Evolutionary conservation across 306 rosid species (phyloP), one percentile per base, ranked within the genome.

Genomic region (Citrullus colocynthis): DNA sequence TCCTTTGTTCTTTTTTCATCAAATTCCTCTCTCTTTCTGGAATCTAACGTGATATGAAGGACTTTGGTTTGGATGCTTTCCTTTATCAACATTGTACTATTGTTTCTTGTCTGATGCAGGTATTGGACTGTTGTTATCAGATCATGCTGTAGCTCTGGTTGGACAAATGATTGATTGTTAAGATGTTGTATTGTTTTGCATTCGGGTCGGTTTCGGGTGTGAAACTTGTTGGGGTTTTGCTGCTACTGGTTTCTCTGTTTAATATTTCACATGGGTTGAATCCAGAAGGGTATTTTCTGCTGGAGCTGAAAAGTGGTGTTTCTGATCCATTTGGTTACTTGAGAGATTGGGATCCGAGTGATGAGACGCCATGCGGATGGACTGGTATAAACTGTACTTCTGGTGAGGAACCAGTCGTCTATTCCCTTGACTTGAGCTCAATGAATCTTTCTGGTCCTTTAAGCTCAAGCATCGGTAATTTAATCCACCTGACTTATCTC

Each of bases 311-410:
- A 86, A 80, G 67, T 9, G 83, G 86, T 84, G 58, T 96, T 79
- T 30, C 45, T 57, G 96, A 92, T 82, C 80, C 77, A 4, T 44
- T 17, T 58, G 57, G 85, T 81, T 1, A 0, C 60, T 78, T 96
- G 82, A 36, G 49, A 56, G 87, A 83, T 65, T 96, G 98, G 99
- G 81, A 85, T 54, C 64, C 86, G 57, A 60, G 82, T 78, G 98
- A 96, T 69, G 83, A 79, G 80, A 86, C 92, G 42, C 99, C 99
- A 0, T 96, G 99, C 52, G 55, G 80, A 73, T 96, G 99, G 99
- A n/a, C 32, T 56, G 98, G 97, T 70, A 93, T 95, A 18, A 80
- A 76, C 71, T 95, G 99, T 81, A 78, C 82, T 79, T 57, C 79
- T 67, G 88, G 64, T 78, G 48, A 59, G 45, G 82, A 70, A 77